A percentile compares a stretch with the other conserved stretches of the same genome.
These are phyloP conservation scores for Pseudodiploospora longispora DNA, from an alignment of 2,329 filamentous ascomycete genomes.

Conservation along the genomic window DNA sequence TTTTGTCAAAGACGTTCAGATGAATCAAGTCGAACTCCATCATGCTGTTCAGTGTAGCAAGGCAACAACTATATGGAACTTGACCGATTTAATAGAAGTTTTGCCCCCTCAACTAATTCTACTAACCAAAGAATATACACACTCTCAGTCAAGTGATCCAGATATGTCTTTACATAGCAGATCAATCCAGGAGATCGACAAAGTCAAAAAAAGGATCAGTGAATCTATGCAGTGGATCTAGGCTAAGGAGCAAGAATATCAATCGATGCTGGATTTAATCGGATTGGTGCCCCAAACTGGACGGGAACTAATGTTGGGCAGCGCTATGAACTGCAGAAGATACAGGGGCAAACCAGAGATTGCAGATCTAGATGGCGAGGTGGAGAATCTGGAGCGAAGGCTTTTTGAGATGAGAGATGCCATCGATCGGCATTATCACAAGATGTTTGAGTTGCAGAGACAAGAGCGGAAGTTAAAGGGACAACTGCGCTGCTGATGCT, in stretches of 20 bases:
- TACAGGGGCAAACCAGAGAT: background rate
- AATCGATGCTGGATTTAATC: background rate
- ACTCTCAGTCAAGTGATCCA: background rate
- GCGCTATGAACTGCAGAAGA: slow-evolving; percentile 1
- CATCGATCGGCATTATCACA: background rate
- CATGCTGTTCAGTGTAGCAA: no score
- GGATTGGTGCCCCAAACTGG: background rate
- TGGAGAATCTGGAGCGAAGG: background rate
- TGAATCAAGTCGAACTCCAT: no score
- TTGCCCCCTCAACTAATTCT: no score
- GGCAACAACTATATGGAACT: no score
- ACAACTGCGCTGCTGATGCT: background rate
- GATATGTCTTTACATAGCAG: background rate
- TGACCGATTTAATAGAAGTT: no score
- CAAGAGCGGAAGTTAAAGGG: background rate
- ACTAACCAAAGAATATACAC: no score
- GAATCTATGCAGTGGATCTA: background rate
- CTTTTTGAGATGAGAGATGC: background rate
- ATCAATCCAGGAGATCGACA: background rate
- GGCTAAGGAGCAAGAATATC: slow-evolving; percentile 1
- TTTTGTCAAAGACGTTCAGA: no score
- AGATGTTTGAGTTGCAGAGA: background rate
- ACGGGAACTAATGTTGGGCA: slow-evolving; percentile 1
- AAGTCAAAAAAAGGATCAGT: slow-evolving; percentile 4
- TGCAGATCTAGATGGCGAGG: background rate